Evolutionary conservation across 768 basidiomycete species (phyloP), one percentile per base, ranked within the genome.

Genomic region (Leccinum ochraceum): DNA sequence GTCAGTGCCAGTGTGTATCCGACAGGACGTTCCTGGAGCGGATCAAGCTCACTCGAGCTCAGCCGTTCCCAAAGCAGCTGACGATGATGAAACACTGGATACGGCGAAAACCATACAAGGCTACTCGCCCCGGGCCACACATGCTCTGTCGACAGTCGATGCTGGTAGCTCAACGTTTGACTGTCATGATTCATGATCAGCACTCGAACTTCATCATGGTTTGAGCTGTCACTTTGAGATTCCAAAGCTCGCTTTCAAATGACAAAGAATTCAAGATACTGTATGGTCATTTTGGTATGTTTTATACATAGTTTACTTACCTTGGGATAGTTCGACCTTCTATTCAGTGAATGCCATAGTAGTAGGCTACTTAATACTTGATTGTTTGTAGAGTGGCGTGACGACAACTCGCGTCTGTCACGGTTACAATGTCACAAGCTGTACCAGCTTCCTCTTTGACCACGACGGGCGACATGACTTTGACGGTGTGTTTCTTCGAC

Each of bases 401-500:
- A 69, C 65, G 39, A 32, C 14, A 44, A 53, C 54, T 58, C 71
- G 63, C 63, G 62, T 52, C 36, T 53, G 71, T 71, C 71, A 71
- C 68, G n/a, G 50, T 60, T 44, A 62, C 57, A 9, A 3, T 53
- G 63, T 66, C 70, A 68, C 63, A 37, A 16, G 17, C 46, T 48
- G 46, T 48, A 24, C 46, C 24, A 37, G 22, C 59, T 60, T 65
- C 60, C 56, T 66, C 60, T 63, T 66, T 67, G 28, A 70, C 70
- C 53, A 66, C 67, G 34, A 69, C 65, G 3, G 51, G 42, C 57
- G 56, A 63, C 63, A 68, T 63, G 72, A 54, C 63, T 49, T 64
- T 71, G 48, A 60, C 46, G 14, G 71, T 69, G 57, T 17, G 69
- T 73, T 59, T 52, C 24, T 37, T 48, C 24, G 26, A 50, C 36